A percentile compares a stretch with the other conserved stretches of the same genome.
Evolutionary conservation across 768 basidiomycete species (phyloP).

Genomic region (Kwoniella pini): DNA sequence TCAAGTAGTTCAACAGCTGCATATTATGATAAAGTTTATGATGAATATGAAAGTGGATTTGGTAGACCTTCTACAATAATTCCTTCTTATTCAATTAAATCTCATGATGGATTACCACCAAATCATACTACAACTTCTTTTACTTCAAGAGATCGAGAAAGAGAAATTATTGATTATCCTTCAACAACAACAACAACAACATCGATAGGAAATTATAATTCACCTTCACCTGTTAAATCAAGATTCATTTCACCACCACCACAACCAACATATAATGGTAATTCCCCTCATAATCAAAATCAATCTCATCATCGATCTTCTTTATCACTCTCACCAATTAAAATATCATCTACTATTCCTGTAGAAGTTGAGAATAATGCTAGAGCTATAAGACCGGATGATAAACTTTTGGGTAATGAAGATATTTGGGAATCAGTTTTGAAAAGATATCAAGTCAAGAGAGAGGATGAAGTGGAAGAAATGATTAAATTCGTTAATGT

Average conservation of each 20-base stretch:
- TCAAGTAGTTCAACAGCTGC: constrained; percentile 9
- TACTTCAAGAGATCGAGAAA: not conserved
- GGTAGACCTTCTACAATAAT: not conserved
- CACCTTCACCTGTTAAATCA: constrained; percentile 1
- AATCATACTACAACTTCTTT: not conserved
- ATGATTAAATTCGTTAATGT: constrained; percentile 17
- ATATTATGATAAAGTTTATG: constrained; percentile 16
- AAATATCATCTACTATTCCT: not conserved
- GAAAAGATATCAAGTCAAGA: constrained; percentile 33
- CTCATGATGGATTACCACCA: constrained; percentile 2
- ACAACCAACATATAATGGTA: not conserved
- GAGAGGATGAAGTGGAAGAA: constrained; percentile 38
- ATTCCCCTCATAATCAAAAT: not conserved
- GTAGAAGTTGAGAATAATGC: not conserved
- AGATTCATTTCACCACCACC: constrained; percentile 6
- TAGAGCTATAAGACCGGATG: constrained; percentile 23
- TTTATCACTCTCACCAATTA: constrained; percentile 1
- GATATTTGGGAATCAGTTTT: constrained; percentile 39
- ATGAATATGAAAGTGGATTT: constrained; percentile 14
- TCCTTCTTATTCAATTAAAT: not conserved
- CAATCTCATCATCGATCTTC: not conserved
- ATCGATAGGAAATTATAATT: not conserved
- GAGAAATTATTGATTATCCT: not conserved
- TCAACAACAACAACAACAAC: not conserved
- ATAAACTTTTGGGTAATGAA: constrained; percentile 31